Conservation (phyloP, 768 basidiomycete species). For the Leccinellum albellum region DNA sequence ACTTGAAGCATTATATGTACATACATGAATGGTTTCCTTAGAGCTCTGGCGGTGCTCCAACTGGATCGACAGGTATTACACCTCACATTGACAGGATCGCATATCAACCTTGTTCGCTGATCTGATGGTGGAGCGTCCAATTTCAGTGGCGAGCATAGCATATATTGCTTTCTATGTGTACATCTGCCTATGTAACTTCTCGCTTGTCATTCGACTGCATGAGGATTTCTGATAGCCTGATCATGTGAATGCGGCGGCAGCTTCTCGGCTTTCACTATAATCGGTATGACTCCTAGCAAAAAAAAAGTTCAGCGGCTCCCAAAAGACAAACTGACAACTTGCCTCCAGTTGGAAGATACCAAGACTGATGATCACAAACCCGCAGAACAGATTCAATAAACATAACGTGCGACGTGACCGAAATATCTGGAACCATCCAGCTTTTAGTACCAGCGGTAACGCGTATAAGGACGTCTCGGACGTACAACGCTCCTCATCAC, state of each 20-base stretch:
- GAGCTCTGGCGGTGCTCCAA: too few relatives aligned
- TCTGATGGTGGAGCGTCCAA: constrained; percentile 50
- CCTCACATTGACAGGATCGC: constrained; percentile 37
- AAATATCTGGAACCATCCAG: constrained; percentile 44
- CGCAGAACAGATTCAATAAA: constrained; percentile 55
- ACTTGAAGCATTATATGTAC: too few relatives aligned
- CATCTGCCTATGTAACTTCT: neutral
- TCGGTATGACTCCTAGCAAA: constrained; percentile 22
- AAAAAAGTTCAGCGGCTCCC: neutral
- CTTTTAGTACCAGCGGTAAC: neutral
- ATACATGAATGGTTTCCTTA: too few relatives aligned
- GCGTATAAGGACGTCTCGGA: constrained; percentile 1
- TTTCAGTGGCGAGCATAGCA: constrained; percentile 49
- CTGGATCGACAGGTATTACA: too few relatives aligned
- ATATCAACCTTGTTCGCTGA: constrained; percentile 46
- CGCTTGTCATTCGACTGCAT: neutral
- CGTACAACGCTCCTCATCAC: constrained; percentile 47
- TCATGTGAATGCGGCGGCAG: constrained; percentile 7
- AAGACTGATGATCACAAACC: constrained; percentile 41
- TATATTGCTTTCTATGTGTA: neutral
- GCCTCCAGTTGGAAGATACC: constrained; percentile 63
- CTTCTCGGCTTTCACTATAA: constrained; percentile 20
- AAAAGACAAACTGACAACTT: constrained; percentile 13
- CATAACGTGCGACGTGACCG: constrained; percentile 63
- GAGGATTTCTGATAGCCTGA: neutral